phyloP scores from a whole-genome alignment of 2,329 filamentous ascomycete species.

The Zalaria sp. region DNA sequence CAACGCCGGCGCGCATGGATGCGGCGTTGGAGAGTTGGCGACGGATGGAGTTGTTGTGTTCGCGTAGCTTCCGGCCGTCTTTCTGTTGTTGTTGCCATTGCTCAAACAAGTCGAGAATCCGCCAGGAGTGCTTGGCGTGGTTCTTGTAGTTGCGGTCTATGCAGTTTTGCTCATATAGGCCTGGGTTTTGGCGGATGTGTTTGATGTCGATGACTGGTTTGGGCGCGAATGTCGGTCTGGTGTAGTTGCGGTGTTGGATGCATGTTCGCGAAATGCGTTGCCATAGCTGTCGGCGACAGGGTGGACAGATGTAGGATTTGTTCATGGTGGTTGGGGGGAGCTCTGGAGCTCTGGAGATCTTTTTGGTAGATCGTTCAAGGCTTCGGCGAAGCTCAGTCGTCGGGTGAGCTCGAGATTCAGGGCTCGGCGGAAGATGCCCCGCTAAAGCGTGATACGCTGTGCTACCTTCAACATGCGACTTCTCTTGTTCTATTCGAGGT shows the following conservation, averaged over 20 bases:
- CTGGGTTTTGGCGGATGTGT: constrained; percentile 75
- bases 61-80: constrained; percentile 46
- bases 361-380: no score
- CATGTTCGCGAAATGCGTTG: not conserved
- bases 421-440: no score
- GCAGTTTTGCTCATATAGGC: constrained; percentile 71
- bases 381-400: no score
- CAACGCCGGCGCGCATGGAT: constrained; percentile 3
- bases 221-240: constrained; percentile 57
- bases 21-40: constrained; percentile 10
- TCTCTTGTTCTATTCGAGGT: no score
- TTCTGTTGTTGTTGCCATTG: constrained; percentile 37
- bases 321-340: not conserved
- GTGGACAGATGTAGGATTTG: not conserved
- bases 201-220: constrained; percentile 72
- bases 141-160: constrained; percentile 66
- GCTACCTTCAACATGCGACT: no score
- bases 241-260: constrained; percentile 15
- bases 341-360: no score
- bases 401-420: no score
- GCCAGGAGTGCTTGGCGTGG: constrained; percentile 36
- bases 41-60: constrained; percentile 49
- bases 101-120: constrained; percentile 37
- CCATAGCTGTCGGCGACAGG: constrained; percentile 1
- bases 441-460: no score